phyloP scores from a whole-genome alignment of 2,329 filamentous ascomycete genomes.

The Microascus cirrosus region DNA sequence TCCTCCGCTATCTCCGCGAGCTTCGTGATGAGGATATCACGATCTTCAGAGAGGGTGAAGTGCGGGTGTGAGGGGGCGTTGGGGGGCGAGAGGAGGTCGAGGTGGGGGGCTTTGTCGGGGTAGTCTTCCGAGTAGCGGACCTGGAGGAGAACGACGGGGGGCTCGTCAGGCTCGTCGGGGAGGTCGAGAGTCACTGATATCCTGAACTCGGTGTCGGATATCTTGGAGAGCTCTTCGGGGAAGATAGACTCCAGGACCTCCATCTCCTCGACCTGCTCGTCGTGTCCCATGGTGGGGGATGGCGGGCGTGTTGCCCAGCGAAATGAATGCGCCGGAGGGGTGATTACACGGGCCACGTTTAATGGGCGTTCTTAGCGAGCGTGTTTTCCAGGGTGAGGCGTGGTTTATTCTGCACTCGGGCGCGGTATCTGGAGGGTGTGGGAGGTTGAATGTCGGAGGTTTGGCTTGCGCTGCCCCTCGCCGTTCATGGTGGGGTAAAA shows the following conservation, averaged over 20 bases:
- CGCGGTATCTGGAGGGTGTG: background rate
- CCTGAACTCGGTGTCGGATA: constrained; percentile 81
- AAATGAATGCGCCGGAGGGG: background rate
- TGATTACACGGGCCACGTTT: too few species aligned
- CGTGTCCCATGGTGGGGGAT: constrained; percentile 44
- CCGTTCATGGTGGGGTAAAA: background rate
- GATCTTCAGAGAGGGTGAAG: constrained; percentile 74
- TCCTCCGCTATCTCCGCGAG: constrained; percentile 73
- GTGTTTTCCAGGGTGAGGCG: background rate
- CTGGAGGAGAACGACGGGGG: constrained; percentile 66
- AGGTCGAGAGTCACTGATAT: constrained; percentile 79
- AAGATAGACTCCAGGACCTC: constrained; percentile 98
- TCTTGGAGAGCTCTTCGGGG: constrained; percentile 90
- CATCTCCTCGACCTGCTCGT: constrained; percentile 91
- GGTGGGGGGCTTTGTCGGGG: constrained; percentile 72
- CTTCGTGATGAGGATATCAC: constrained; percentile 57
- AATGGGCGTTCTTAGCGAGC: background rate
- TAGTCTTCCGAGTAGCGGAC: constrained; percentile 86
- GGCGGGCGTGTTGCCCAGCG: too few species aligned
- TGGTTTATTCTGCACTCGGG: background rate
- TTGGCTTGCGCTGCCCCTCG: background rate
- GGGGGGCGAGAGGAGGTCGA: constrained; percentile 67
- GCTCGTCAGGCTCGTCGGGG: constrained; percentile 51
- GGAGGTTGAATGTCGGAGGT: background rate
- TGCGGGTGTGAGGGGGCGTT: constrained; percentile 59